Evolutionary conservation across 2,329 filamentous ascomycete genomes (phyloP).

Genomic region (Epicoccum nigrum): DNA sequence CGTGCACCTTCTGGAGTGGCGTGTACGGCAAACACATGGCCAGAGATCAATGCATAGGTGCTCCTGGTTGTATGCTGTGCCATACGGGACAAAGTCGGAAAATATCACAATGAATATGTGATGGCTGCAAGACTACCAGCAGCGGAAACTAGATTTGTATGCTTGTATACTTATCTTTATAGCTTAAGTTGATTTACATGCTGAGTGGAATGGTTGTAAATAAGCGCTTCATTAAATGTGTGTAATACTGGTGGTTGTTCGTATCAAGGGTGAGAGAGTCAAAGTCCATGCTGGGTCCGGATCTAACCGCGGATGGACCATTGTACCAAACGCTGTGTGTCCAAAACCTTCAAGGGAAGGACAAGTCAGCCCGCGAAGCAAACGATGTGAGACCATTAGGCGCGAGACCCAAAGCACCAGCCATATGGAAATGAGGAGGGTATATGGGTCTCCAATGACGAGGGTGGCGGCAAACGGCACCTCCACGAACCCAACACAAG

Average conservation of each 20-base stretch:
- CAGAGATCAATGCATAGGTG: conserved; percentile 22
- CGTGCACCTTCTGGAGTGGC: conserved; percentile 16
- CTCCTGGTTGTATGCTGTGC: conserved; percentile 16
- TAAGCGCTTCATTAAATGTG: conserved; percentile 10
- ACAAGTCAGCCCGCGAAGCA: conserved; percentile 6
- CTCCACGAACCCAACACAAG: conserved; percentile 26
- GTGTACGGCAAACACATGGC: conserved; percentile 23
- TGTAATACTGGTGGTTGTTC: conserved; percentile 28
- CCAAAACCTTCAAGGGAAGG: conserved; percentile 8
- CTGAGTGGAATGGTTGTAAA: conserved; percentile 3
- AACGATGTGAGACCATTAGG: conserved; percentile 14
- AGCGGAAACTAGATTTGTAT: neutral
- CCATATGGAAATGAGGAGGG: conserved; percentile 13
- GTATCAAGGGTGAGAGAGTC: conserved; percentile 23
- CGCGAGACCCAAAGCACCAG: conserved; percentile 26
- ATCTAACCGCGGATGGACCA: conserved; percentile 2
- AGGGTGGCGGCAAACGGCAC: conserved; percentile 18
- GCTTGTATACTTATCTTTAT: neutral
- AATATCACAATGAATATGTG: conserved; percentile 9
- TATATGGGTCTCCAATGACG: conserved; percentile 20
- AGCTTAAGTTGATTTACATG: neutral
- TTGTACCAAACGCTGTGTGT: conserved; percentile 15
- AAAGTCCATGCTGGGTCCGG: conserved; percentile 16
- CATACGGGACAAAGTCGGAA: neutral
- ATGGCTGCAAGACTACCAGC: conserved; percentile 5